Conservation (phyloP, 148 eudicot species). For the Camellia granthamiana region DNA sequence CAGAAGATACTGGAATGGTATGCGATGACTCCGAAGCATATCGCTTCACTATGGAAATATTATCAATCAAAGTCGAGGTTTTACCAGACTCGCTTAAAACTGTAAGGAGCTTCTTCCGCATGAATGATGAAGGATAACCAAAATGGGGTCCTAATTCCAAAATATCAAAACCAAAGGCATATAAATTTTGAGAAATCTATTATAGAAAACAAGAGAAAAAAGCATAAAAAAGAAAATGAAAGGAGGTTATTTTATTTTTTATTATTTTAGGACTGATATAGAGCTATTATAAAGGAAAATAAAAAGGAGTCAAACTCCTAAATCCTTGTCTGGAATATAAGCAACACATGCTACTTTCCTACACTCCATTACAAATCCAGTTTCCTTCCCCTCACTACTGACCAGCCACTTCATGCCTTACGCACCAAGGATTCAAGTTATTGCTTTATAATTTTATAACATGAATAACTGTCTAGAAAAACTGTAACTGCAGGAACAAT, state of each 20-base stretch:
- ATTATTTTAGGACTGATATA: no score
- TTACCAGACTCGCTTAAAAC: constrained; percentile 72
- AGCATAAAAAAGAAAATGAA: no score
- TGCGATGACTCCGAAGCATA: constrained; percentile 80
- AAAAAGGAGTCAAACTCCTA: no score
- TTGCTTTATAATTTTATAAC: neutral
- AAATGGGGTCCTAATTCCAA: constrained; percentile 69
- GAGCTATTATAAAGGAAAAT: no score
- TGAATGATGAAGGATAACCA: constrained; percentile 67
- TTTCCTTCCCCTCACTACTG: neutral
- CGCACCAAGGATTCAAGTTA: neutral
- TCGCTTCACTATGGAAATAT: constrained; percentile 71
- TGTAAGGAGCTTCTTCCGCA: constrained; percentile 69
- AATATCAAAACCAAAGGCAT: constrained; percentile 7
- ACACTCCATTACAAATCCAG: neutral
- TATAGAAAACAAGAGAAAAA: no score
- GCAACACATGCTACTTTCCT: neutral
- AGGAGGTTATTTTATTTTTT: no score
- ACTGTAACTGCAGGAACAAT: neutral
- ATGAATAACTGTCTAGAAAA: neutral
- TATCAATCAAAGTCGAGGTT: constrained; percentile 75
- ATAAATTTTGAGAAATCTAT: constrained; percentile 2
- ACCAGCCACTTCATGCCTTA: neutral
- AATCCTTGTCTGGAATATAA: no score
- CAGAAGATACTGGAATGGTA: constrained; percentile 80